Conservation (phyloP, 2,329 filamentous ascomycete species). For the Bimuria novae-zelandiae region DNA sequence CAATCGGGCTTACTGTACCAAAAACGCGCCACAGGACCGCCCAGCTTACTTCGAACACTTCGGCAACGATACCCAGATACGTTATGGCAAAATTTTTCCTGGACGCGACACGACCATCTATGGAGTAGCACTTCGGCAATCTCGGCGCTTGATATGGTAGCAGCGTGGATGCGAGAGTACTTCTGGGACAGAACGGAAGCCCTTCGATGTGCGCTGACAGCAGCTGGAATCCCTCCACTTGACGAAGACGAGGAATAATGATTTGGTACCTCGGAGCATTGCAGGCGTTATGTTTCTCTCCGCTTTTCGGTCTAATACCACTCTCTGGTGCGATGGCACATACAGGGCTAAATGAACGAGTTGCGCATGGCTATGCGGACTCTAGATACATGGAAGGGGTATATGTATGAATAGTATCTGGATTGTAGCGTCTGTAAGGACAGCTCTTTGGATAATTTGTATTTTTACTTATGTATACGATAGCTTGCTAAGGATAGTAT, state of each 20-base stretch:
- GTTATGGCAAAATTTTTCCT: constrained; percentile 33
- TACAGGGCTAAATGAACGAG: constrained; percentile 9
- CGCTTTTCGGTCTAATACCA: constrained; percentile 20
- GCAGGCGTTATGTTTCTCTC: constrained; percentile 15
- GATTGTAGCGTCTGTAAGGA: constrained; percentile 12
- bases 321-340: constrained; percentile 15
- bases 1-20: constrained; percentile 35
- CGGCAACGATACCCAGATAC: constrained; percentile 36
- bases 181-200: constrained; percentile 43
- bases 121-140: constrained; percentile 41
- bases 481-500: no score
- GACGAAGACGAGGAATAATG: constrained; percentile 31
- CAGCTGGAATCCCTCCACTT: constrained; percentile 33
- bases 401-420: constrained; percentile 2
- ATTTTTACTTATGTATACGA: not conserved
- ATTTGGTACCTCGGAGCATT: constrained; percentile 1
- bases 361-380: not conserved
- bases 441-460: constrained; percentile 15
- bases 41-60: constrained; percentile 29
- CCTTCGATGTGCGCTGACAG: constrained; percentile 34
- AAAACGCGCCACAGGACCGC: constrained; percentile 33
- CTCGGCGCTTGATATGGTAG: constrained; percentile 39
- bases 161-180: constrained; percentile 42
- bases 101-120: constrained; percentile 37
- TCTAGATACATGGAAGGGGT: not conserved